phyloP scores from a whole-genome alignment of 345 rosid species.

The Kernera saxatilis region DNA sequence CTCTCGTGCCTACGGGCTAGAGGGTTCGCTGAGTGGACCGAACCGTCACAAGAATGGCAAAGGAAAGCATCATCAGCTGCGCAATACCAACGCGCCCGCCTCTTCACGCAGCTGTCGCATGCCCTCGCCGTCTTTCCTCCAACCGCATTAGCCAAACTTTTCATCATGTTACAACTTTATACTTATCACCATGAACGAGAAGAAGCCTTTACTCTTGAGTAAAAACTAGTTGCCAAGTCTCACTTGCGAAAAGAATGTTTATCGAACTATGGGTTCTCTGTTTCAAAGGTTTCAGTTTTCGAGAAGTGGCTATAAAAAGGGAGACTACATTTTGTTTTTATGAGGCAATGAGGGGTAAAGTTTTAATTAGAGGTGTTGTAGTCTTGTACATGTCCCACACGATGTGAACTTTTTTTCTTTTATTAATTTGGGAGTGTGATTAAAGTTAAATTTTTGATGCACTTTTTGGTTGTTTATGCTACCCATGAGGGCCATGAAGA shows the following conservation, averaged over 20 bases:
- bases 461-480: constrained; percentile 35
- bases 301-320: constrained; percentile 17
- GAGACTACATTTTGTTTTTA: not conserved
- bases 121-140: constrained; percentile 89
- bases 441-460: not conserved
- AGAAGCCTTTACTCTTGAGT: not conserved
- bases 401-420: constrained; percentile 24
- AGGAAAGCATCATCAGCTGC: constrained; percentile 95
- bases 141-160: constrained; percentile 51
- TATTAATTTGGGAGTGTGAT: not conserved
- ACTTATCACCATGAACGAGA: constrained; percentile 6
- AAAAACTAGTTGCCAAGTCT: not conserved
- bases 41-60: constrained; percentile 76
- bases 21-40: constrained; percentile 83
- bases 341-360: constrained; percentile 6
- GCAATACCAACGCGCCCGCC: constrained; percentile 88
- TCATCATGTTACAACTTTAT: constrained; percentile 34
- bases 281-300: constrained; percentile 4
- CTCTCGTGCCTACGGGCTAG: constrained; percentile 77
- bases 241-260: constrained; percentile 19
- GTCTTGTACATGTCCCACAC: constrained; percentile 31
- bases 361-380: constrained; percentile 8
- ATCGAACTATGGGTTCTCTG: not conserved
- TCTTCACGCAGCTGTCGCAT: constrained; percentile 75
- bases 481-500: constrained; percentile 25